Evolutionary conservation across 768 basidiomycete genomes (phyloP).

Genomic region (Termitomyces sp.): DNA sequence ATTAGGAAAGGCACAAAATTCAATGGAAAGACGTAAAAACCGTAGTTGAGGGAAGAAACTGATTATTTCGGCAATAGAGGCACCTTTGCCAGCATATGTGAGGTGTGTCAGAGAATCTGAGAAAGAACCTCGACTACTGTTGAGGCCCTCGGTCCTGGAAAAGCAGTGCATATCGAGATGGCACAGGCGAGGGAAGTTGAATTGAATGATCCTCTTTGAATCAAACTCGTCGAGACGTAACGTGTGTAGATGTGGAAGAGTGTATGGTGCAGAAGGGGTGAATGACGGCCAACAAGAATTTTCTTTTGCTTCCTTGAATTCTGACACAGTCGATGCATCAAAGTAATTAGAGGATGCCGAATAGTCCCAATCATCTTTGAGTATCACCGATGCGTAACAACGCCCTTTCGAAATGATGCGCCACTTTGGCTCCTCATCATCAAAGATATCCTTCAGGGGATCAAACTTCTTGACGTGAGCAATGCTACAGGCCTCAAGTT

Average conservation of each 20-base stretch:
- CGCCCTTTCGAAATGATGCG: background rate
- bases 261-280: background rate
- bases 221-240: background rate
- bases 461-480: background rate
- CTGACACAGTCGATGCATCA: background rate
- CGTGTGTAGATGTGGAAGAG: constrained; percentile 1
- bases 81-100: background rate
- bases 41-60: background rate
- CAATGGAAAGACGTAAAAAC: background rate
- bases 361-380: background rate
- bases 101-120: background rate
- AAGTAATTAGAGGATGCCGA: background rate
- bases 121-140: background rate
- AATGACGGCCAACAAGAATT: constrained; percentile 1
- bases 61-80: background rate
- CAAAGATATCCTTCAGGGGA: background rate
- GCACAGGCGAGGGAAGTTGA: background rate
- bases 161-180: background rate
- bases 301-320: background rate
- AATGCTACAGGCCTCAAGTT: constrained; percentile 3
- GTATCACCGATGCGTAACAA: background rate
- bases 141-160: background rate
- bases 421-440: background rate
- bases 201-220: background rate
- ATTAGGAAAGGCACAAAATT: background rate